These are phyloP conservation scores for Botryotinia convoluta DNA, from an alignment of 2,329 filamentous ascomycete genomes.

Conservation along the genomic window DNA sequence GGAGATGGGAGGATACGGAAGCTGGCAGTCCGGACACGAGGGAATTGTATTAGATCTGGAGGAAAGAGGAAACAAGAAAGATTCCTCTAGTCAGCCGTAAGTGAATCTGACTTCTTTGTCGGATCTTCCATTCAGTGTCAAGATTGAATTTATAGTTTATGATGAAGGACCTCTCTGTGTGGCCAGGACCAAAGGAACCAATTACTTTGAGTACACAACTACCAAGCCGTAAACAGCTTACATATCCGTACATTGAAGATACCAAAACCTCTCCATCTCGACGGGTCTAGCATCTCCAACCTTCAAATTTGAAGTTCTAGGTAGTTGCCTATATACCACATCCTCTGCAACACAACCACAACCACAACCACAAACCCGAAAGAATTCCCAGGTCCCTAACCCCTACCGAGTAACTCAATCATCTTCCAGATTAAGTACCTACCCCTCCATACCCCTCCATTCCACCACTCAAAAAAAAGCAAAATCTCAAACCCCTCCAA, in stretches of 20 bases:
- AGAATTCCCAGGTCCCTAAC: not conserved
- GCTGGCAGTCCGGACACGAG: not conserved
- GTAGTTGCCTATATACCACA: not conserved
- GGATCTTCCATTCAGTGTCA: not conserved
- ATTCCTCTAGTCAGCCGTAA: not conserved
- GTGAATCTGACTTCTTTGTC: not conserved
- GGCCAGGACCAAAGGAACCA: not conserved
- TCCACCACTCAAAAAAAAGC: not conserved
- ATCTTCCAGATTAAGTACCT: not conserved
- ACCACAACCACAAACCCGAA: not conserved
- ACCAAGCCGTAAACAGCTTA: not conserved
- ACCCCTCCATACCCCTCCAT: not conserved
- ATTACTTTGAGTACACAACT: fast-evolving
- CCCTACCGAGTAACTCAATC: not conserved
- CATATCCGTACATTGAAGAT: not conserved
- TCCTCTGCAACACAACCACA: not conserved
- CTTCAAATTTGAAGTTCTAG: no score
- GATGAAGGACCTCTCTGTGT: not conserved
- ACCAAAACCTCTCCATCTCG: fast-evolving
- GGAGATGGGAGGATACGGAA: not conserved
- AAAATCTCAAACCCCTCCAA: not conserved
- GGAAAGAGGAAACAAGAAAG: not conserved
- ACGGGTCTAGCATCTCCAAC: not conserved
- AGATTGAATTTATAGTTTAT: not conserved
- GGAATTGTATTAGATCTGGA: not conserved